A percentile compares a stretch with the other conserved stretches of the same genome.
Conservation (phyloP, 1,284 basidiomycete species). For the Pseudozyma thailandica region DNA sequence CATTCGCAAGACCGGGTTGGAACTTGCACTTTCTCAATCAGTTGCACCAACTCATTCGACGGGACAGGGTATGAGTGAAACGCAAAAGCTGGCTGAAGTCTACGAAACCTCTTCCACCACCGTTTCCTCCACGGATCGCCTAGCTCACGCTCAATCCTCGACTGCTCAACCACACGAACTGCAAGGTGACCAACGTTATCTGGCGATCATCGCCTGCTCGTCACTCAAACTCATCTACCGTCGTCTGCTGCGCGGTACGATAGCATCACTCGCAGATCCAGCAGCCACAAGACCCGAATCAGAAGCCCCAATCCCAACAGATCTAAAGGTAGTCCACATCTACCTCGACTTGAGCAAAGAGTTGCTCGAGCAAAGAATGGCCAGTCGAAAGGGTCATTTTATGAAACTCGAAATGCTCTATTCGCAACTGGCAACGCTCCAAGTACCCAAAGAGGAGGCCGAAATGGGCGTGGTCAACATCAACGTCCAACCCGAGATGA, state of each 20-base stretch:
- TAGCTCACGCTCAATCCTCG: not conserved
- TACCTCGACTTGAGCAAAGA: conserved; percentile 80
- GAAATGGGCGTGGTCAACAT: conserved; percentile 23
- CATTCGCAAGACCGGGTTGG: conserved; percentile 76
- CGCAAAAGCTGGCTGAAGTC: conserved; percentile 19
- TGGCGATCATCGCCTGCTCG: conserved; percentile 81
- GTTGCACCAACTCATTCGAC: not conserved
- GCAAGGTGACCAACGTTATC: not conserved
- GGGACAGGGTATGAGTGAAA: not conserved
- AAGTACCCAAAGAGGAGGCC: conserved; percentile 73
- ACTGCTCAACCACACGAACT: not conserved
- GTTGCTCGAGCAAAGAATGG: conserved; percentile 78
- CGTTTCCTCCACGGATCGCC: not conserved
- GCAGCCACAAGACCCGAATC: conserved; percentile 27
- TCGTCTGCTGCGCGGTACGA: conserved; percentile 75
- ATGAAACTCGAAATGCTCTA: conserved; percentile 90
- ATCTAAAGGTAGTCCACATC: conserved; percentile 77
- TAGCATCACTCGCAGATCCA: conserved; percentile 68
- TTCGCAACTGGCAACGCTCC: conserved; percentile 82
- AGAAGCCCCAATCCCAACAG: not conserved
- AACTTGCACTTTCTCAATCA: conserved; percentile 51
- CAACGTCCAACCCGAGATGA: conserved; percentile 9
- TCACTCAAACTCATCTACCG: conserved; percentile 84
- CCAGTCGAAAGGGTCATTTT: conserved; percentile 80
- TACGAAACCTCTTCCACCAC: conserved; percentile 18